A percentile compares a stretch with the other conserved stretches of the same genome.
Conservation (phyloP, 164 flowering plant genomes). For the Annona squamosa region DNA sequence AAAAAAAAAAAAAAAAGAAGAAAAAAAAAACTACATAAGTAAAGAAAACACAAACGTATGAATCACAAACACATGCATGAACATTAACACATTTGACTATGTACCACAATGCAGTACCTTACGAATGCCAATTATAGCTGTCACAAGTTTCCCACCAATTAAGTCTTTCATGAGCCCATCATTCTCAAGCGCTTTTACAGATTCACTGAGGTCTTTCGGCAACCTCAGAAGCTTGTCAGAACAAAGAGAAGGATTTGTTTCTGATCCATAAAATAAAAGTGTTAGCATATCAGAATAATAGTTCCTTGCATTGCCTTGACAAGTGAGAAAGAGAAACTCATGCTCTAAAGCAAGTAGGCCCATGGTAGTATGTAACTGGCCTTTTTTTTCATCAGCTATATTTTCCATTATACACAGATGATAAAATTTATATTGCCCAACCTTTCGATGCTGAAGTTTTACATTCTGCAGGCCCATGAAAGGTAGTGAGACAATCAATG, state of each 20-base stretch:
- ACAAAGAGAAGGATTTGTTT: constrained; percentile 45
- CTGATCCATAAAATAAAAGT: constrained; percentile 30
- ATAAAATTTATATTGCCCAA: neutral
- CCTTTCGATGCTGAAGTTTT: neutral
- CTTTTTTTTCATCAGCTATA: neutral
- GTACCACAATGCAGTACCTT: constrained; percentile 41
- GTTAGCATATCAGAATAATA: neutral
- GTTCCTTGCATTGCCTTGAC: neutral
- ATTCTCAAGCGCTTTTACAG: constrained; percentile 62
- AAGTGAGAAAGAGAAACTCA: neutral
- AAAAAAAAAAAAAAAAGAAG: neutral
- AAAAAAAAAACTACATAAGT: neutral
- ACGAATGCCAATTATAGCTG: constrained; percentile 69
- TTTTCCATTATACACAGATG: neutral
- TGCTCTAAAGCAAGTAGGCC: neutral
- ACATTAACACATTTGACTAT: neutral
- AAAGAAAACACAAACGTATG: neutral
- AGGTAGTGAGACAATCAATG: no score
- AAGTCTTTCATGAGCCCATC: constrained; percentile 50
- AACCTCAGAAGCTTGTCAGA: constrained; percentile 40
- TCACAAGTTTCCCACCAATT: constrained; percentile 64
- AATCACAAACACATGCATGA: neutral
- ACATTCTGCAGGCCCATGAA: no score
- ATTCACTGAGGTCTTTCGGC: constrained; percentile 69
- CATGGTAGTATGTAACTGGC: neutral